Conservation (phyloP, 1,284 basidiomycete species). For the Takashimella tepidaria region DNA sequence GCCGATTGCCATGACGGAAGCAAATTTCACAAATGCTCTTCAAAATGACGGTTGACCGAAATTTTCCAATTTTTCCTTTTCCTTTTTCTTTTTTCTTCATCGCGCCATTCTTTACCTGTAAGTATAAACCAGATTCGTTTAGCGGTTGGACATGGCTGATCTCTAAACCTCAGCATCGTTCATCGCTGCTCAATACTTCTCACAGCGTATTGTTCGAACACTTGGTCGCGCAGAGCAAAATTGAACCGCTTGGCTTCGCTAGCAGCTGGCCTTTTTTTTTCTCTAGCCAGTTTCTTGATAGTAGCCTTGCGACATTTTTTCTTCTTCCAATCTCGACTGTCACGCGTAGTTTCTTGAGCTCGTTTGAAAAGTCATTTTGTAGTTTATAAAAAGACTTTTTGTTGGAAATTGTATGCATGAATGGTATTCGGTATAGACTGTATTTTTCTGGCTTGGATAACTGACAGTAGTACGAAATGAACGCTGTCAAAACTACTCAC, state of each 20-base stretch:
- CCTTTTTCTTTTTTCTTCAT: constrained; percentile 2
- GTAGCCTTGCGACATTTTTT: constrained; percentile 15
- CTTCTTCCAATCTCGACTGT: no score
- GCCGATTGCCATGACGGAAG: neutral
- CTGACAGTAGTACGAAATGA: no score
- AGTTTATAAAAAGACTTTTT: no score
- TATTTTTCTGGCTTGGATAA: no score
- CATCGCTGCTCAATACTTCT: neutral
- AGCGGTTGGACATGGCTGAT: neutral
- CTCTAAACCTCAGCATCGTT: neutral
- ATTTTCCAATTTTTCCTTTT: constrained; percentile 2
- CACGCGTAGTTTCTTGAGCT: no score
- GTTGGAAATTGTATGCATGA: no score
- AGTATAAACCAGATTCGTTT: neutral
- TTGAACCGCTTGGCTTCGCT: constrained; percentile 14
- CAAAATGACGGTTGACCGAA: neutral
- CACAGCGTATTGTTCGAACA: neutral
- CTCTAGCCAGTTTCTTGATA: constrained; percentile 19
- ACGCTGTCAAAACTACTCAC: no score
- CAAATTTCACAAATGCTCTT: neutral
- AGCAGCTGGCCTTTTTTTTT: constrained; percentile 13
- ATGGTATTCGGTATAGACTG: no score
- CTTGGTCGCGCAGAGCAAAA: constrained; percentile 3
- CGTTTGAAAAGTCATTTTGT: no score
- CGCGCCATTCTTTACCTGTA: neutral